These are phyloP conservation scores for Bolboschoenus planiculmis DNA, from an alignment of 176 grass and related monocot species.

Conservation along the genomic window DNA sequence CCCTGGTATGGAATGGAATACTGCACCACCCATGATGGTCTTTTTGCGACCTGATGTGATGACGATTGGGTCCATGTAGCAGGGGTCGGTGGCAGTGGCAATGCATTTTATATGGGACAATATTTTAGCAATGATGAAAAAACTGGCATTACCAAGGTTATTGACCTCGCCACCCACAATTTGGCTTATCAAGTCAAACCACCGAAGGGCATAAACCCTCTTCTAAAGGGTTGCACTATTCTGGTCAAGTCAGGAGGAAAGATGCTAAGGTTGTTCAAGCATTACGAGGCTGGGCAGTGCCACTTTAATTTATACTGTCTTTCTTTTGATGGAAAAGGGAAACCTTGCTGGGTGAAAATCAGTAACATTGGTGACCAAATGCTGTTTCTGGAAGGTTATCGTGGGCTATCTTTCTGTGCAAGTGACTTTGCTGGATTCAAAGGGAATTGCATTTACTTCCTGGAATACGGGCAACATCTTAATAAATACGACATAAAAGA, in stretches of 20 bases:
- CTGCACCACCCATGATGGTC: neutral
- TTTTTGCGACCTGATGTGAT: neutral
- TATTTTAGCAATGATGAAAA: neutral
- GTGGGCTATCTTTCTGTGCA: neutral
- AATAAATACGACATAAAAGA: neutral
- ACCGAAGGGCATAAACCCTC: neutral
- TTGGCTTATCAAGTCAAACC: neutral
- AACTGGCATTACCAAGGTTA: neutral
- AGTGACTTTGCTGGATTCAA: neutral
- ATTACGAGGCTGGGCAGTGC: neutral
- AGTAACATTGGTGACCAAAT: neutral
- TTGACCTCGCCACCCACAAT: neutral
- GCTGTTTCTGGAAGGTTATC: neutral
- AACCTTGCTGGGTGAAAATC: neutral
- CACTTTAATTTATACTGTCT: neutral
- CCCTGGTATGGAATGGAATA: neutral
- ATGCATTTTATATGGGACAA: neutral
- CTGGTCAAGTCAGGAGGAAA: neutral
- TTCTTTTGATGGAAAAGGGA: neutral
- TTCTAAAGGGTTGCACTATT: neutral
- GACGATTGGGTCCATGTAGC: neutral
- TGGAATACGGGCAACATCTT: neutral
- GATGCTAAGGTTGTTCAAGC: neutral
- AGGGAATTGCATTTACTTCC: slow-evolving; percentile 10
- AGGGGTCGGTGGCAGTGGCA: neutral